phyloP scores from a whole-genome alignment of 169 alveolate species.

The Eimeria falciformis region DNA sequence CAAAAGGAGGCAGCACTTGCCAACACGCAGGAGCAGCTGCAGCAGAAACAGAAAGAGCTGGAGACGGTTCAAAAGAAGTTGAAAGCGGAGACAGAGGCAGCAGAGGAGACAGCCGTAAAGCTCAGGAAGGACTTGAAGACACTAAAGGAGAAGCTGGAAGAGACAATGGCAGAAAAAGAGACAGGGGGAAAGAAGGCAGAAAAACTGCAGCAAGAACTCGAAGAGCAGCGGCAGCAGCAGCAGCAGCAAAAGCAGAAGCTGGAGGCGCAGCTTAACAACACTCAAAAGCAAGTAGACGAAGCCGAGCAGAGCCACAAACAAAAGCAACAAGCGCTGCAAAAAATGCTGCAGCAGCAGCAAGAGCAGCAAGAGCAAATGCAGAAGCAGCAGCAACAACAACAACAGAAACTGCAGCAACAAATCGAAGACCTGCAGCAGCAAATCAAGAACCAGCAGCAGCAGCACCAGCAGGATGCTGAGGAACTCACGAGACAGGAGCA shows the following conservation, averaged over 20 bases:
- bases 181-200: slow-evolving; percentile 34
- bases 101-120: slow-evolving; percentile 18
- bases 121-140: slow-evolving; percentile 12
- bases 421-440: neutral
- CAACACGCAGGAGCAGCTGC: slow-evolving; percentile 61
- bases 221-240: slow-evolving; percentile 33
- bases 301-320: slow-evolving; percentile 8
- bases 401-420: slow-evolving; percentile 16
- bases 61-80: neutral
- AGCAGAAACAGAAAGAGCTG: slow-evolving; percentile 60
- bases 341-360: slow-evolving; percentile 17
- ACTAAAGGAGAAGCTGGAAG: slow-evolving; percentile 29
- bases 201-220: slow-evolving; percentile 25
- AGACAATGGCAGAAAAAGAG: neutral
- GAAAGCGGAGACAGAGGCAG: slow-evolving; percentile 33
- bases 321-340: slow-evolving; percentile 36
- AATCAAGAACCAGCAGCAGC: neutral
- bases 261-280: slow-evolving; percentile 2
- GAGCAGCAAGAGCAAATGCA: slow-evolving; percentile 20
- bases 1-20: slow-evolving; percentile 41
- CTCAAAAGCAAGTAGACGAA: neutral
- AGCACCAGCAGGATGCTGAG: neutral
- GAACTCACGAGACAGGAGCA: neutral
- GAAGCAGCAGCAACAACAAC: slow-evolving; percentile 42
- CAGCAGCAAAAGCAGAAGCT: slow-evolving; percentile 44